Percentiles rank a stretch among this genome's conserved stretches.
phyloP scores from a whole-genome alignment of 2,329 filamentous ascomycete genomes.

The Tetracladium maxilliforme region DNA sequence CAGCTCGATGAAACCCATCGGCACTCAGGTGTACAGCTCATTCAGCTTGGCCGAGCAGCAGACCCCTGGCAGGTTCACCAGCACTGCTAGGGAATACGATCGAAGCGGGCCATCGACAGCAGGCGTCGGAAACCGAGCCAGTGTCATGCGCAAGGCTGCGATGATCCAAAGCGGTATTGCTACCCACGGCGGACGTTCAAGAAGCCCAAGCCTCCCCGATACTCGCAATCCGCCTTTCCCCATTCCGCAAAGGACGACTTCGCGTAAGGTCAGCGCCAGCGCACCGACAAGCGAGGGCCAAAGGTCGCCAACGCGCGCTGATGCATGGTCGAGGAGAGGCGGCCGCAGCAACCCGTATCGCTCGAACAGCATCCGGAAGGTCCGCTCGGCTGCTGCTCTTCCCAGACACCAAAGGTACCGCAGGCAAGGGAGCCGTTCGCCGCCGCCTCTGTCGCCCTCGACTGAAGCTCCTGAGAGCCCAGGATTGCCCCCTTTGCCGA shows the following conservation, averaged over 20 bases:
- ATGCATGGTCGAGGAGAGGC: constrained; percentile 35
- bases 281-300: constrained; percentile 53
- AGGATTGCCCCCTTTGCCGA: constrained; percentile 55
- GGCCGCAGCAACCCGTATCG: constrained; percentile 32
- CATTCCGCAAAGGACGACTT: constrained; percentile 80
- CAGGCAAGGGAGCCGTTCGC: constrained; percentile 41
- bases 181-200: constrained; percentile 47
- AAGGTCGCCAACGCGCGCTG: constrained; percentile 56
- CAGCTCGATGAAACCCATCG: no score
- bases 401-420: constrained; percentile 33
- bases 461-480: constrained; percentile 57
- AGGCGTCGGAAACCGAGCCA: constrained; percentile 12
- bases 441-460: constrained; percentile 51
- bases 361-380: constrained; percentile 59
- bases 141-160: constrained; percentile 61
- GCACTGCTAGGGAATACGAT: no score
- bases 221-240: constrained; percentile 64
- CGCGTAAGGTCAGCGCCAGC: constrained; percentile 56
- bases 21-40: constrained; percentile 29
- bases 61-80: no score
- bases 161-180: constrained; percentile 69
- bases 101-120: no score
- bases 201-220: constrained; percentile 52
- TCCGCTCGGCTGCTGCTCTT: constrained; percentile 67
- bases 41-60: no score